These are phyloP conservation scores for Phylloporus sp. DNA, from an alignment of 768 basidiomycete genomes.

Conservation along the genomic window DNA sequence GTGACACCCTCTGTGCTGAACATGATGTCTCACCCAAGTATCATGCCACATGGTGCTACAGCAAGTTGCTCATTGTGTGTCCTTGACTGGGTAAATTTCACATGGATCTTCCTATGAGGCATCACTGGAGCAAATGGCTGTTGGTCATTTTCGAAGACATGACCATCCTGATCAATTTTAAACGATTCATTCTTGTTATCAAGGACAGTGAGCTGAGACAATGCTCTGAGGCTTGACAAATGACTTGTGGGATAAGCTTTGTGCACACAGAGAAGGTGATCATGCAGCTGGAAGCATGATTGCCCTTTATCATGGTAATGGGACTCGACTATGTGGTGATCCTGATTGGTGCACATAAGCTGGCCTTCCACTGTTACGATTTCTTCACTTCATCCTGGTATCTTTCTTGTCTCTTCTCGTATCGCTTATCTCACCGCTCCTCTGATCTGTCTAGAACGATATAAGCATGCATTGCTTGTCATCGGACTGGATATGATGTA, in stretches of 20 bases:
- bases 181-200: neutral
- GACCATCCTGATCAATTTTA: neutral
- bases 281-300: slow-evolving; percentile 3
- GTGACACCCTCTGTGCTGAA: slow-evolving; percentile 4
- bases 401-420: no score
- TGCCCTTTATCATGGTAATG: neutral
- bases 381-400: no score
- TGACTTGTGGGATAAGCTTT: neutral
- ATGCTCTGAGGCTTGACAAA: neutral
- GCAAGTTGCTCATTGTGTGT: slow-evolving; percentile 6
- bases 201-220: neutral
- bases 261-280: neutral
- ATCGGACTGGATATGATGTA: no score
- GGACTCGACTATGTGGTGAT: neutral
- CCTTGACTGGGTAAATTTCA: neutral
- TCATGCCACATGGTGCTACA: slow-evolving; percentile 1
- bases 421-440: no score
- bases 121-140: no score
- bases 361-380: neutral
- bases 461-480: no score
- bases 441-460: no score
- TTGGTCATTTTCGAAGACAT: neutral
- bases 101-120: neutral
- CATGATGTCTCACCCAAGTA: neutral
- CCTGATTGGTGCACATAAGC: neutral